These are phyloP conservation scores for Polytrichum formosum DNA, from an alignment of 225 moss, liverwort and hornwort genomes.

Conservation along the genomic window DNA sequence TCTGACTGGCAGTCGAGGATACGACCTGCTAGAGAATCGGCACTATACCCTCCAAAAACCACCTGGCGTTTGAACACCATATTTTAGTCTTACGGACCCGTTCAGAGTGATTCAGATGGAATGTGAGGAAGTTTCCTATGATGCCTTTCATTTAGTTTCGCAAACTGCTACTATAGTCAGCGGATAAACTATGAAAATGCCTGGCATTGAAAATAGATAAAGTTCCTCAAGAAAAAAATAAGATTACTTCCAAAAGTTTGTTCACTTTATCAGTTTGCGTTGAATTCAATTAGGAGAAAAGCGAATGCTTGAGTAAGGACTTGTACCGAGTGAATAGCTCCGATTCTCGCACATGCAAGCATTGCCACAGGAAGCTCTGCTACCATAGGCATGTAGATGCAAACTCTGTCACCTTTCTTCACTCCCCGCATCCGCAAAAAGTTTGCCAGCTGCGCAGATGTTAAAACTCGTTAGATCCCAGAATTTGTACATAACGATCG, in stretches of 20 bases:
- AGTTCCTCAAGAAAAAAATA: background rate
- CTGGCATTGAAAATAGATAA: no score
- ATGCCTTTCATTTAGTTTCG: no score
- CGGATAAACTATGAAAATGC: no score
- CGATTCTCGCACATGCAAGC: conserved; percentile 91
- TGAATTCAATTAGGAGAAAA: no score
- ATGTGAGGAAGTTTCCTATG: no score
- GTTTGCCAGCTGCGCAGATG: conserved; percentile 55
- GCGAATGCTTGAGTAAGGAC: no score
- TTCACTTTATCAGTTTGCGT: no score
- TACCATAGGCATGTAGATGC: conserved; percentile 94
- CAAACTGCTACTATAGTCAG: no score
- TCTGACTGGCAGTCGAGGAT: conserved; percentile 64
- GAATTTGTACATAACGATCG: no score
- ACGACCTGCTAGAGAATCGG: conserved; percentile 75
- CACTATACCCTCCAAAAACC: conserved; percentile 77
- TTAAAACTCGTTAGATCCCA: no score
- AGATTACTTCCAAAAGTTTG: background rate
- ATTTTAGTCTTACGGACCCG: background rate
- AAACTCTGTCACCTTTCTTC: conserved; percentile 76
- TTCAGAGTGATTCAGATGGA: background rate
- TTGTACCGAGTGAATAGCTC: conserved; percentile 72
- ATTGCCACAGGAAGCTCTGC: conserved; percentile 79
- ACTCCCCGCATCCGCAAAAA: conserved; percentile 76
- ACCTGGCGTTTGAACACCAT: conserved; percentile 30